Evolutionary conservation across 805 yeast genomes (phyloP).

Genomic region (Tetrapisispora arboricola): DNA sequence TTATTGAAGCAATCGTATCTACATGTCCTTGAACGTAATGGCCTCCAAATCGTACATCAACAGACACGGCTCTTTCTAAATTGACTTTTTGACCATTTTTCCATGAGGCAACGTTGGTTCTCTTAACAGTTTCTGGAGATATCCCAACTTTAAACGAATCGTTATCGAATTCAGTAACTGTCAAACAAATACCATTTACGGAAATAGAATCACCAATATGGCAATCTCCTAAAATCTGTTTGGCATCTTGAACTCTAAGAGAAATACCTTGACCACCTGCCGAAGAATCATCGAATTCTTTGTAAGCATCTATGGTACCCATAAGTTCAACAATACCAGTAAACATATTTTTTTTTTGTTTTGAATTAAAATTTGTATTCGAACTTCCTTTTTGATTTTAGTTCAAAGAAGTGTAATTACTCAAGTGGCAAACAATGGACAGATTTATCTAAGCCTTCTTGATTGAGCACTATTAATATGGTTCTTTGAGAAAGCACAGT

Average conservation of each 20-base stretch:
- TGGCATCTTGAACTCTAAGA: conserved; percentile 51
- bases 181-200: conserved; percentile 80
- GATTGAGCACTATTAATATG: too few species aligned
- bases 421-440: too few species aligned
- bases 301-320: conserved; percentile 38
- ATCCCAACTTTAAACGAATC: conserved; percentile 75
- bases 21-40: conserved; percentile 98
- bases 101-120: conserved; percentile 65
- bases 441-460: too few species aligned
- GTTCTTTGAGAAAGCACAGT: too few species aligned
- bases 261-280: conserved; percentile 49
- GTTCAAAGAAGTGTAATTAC: too few species aligned
- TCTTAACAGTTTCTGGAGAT: conserved; percentile 81
- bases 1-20: conserved; percentile 73
- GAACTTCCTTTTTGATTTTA: too few species aligned
- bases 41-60: conserved; percentile 83
- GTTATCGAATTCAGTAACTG: conserved; percentile 71
- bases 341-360: conserved; percentile 46
- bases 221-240: conserved; percentile 59
- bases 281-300: conserved; percentile 12
- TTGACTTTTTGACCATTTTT: conserved; percentile 55
- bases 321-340: conserved; percentile 87
- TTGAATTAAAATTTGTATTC: too few species aligned
- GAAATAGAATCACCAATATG: conserved; percentile 92
- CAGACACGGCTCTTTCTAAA: conserved; percentile 78